These are phyloP conservation scores for Saccharomycopsis crataegensis DNA, from an alignment of 1,139 yeast species.

Conservation along the genomic window DNA sequence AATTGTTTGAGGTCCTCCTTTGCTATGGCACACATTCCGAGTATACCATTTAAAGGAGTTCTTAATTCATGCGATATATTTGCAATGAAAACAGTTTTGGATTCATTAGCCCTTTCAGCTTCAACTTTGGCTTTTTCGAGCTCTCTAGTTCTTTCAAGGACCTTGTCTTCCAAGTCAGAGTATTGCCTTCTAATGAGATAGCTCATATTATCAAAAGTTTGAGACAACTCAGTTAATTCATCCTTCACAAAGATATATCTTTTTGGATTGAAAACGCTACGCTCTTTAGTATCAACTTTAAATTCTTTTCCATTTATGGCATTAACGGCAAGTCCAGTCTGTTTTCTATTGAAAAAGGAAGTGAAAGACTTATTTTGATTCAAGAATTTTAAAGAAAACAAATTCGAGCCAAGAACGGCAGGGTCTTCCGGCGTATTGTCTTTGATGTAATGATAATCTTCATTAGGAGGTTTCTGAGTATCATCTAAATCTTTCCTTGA, in stretches of 20 bases:
- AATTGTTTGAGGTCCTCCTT: constrained; percentile 40
- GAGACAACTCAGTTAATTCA: constrained; percentile 81
- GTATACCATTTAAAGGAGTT: constrained; percentile 90
- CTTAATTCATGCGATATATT: constrained; percentile 92
- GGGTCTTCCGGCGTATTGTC: too few relatives aligned
- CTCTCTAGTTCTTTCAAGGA: constrained; percentile 79
- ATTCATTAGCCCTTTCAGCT: constrained; percentile 92
- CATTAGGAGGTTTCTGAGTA: background rate
- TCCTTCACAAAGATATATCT: constrained; percentile 41
- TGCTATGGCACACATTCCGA: constrained; percentile 94
- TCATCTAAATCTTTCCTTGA: constrained; percentile 2
- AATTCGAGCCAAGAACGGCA: too few relatives aligned
- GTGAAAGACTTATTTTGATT: constrained; percentile 3
- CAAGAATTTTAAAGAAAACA: background rate
- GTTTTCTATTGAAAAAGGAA: background rate
- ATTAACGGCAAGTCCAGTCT: background rate
- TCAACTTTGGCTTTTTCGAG: constrained; percentile 81
- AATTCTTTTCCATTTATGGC: background rate
- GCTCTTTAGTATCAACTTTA: background rate
- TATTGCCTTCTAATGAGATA: constrained; percentile 82
- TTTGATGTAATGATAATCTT: too few relatives aligned
- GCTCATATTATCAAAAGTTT: constrained; percentile 87
- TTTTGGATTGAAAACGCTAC: constrained; percentile 10
- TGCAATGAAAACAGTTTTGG: constrained; percentile 90
- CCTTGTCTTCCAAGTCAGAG: constrained; percentile 79